Evolutionary conservation across 164 flowering plant genomes (phyloP), one percentile per base, ranked within the genome.

Genomic region (Aristolochia fimbriata): DNA sequence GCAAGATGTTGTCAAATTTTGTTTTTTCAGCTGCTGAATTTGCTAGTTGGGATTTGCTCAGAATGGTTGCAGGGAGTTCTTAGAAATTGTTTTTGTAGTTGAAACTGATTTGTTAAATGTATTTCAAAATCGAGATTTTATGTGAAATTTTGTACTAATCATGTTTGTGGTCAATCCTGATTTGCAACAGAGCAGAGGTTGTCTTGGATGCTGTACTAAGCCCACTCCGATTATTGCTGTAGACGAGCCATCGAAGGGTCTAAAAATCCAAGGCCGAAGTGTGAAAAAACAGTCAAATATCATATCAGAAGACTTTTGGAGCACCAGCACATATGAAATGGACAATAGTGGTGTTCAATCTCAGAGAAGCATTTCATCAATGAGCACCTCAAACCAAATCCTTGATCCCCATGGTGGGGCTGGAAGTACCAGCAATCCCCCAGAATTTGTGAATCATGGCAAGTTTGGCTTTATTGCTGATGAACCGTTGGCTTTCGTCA

Each of bases 271-370:
- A 77, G 91, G 85, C 13, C 74, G 71, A 47, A 37, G 70, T 5
- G 84, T 81, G 66, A 82, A 70, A 53, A 85, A 87, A 68, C 56
- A 52, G 30, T 27, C 56, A 9, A 69, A 73, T 20, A 71, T 73
- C 58, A 51, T 80, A 52, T 87, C 88, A 23, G 97, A 89, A 48
- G 94, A 74, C 68, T 87, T 87, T 68, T 89, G 97, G 93, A 86
- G 91, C 72, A 80, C 81, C 61, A 88, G 93, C 77, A 76, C 96
- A 4, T 79, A 70, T 75, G 94, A 87, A 55, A 63, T 83, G 77
- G 97, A 89, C 17, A 78, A 73, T 54, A 79, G 89, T 61, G 74
- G 80, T n/a, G 23, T 82, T 66, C 87, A 78, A 58, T 84, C 93
- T 55, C 96, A 83, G 52, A 73, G 80, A 77, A 88, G 96, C 62